A percentile compares a stretch with the other conserved stretches of the same genome.
These are phyloP conservation scores for Teunomyces barrocoloradensis DNA, from an alignment of 805 yeast species.

Conservation along the genomic window DNA sequence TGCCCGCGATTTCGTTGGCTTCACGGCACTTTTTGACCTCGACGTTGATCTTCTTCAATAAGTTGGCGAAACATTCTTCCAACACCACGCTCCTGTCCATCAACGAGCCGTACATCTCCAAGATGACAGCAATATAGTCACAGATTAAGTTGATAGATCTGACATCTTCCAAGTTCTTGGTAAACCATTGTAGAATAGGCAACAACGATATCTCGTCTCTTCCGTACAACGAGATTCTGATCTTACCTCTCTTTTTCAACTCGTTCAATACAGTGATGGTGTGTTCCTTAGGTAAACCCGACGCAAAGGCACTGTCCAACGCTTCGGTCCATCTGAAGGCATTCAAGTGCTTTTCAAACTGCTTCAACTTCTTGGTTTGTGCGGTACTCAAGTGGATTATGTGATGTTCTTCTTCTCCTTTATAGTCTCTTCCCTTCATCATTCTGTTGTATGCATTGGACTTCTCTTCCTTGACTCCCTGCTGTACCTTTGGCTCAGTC, in stretches of 20 bases:
- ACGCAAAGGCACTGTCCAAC: constrained; percentile 76
- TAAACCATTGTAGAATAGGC: constrained; percentile 83
- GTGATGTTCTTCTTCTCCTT: constrained; percentile 83
- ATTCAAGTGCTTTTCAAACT: constrained; percentile 79
- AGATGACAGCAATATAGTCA: constrained; percentile 64
- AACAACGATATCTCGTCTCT: constrained; percentile 85
- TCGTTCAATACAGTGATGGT: constrained; percentile 84
- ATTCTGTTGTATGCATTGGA: constrained; percentile 71
- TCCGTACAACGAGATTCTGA: constrained; percentile 72
- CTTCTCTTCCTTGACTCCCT: constrained; percentile 48
- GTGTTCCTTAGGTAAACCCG: constrained; percentile 76
- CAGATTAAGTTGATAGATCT: constrained; percentile 62
- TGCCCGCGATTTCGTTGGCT: constrained; percentile 87
- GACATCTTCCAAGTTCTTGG: constrained; percentile 74
- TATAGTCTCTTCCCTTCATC: constrained; percentile 88
- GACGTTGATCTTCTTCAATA: constrained; percentile 57
- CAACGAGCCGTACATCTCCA: constrained; percentile 73
- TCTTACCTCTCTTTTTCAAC: constrained; percentile 83
- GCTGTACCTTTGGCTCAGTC: constrained; percentile 55
- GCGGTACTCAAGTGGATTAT: constrained; percentile 58
- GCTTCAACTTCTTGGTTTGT: constrained; percentile 62
- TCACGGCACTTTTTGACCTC: constrained; percentile 82
- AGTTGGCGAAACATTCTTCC: constrained; percentile 63
- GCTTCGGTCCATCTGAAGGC: constrained; percentile 94
- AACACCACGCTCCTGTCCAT: constrained; percentile 74